Evolutionary conservation across 768 basidiomycete genomes (phyloP), one percentile per base, ranked within the genome.

Genomic region (Leccinum ochraceum): DNA sequence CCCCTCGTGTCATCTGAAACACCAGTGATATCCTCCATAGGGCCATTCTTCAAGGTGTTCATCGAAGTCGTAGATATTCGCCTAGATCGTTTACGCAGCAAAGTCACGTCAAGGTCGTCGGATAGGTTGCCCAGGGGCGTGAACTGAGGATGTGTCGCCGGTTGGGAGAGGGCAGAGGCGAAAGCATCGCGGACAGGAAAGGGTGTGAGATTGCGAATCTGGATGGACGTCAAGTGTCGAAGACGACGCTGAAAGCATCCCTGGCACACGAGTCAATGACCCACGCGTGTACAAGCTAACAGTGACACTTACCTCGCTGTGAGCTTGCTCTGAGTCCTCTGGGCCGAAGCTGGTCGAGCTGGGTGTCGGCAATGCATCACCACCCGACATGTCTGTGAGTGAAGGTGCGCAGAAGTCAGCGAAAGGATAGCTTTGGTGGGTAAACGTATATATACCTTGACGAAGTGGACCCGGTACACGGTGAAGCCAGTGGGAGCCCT

Each of bases 191-290:
- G 86, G 56, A 84, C 84, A 36, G 91, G 91, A 71, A 91, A 93
- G 2, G 89, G 90, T n/a, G 92, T 89, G 39, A 94, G 77, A 70
- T 94, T 94, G 63, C 86, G 84, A 65, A 94, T 79, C 76, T 92
- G 88, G 53, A 94, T 77, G 48, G 84, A 80, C 59, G 83, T 80
- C 60, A 93, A 80, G 76, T 93, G 89, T 65, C 90, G 84, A 63
- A 91, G 79, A 48, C 89, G 87, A 68, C 84, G 84, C 84, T 90
- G 73, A 51, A 70, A 73, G 61, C 7, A 65, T 39, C 56, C 60
- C 73, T 74, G 39, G 57, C 20, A 30, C n/a, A 54, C 20, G 9
- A 2, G 50, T 60, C 34, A 9, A 58, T 37, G 2, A 36, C 26
- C 34, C 50, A 42, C 42, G 30, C 53, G 13, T 39, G 37, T 51